Evolutionary conservation across 1,284 basidiomycete species (phyloP), one percentile per base, ranked within the genome.

Genomic region (Peniophora sp.): DNA sequence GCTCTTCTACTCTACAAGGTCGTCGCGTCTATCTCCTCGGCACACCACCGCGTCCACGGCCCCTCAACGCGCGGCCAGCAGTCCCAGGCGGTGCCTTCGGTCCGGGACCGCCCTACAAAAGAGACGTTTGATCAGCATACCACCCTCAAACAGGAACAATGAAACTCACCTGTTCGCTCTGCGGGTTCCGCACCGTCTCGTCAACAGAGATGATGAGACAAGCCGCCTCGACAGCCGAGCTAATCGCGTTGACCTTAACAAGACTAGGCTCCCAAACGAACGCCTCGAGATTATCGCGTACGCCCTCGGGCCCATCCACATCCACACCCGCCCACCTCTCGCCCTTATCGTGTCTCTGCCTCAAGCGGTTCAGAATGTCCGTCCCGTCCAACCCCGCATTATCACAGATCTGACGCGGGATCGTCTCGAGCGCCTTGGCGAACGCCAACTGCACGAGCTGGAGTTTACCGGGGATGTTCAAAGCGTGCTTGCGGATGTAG

Each of bases 231-330:
- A 93, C 79, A 12, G 97, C 96, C 61, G 92, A 95, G 64, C 83
- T 87, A 61, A 99, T 84, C 17, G 96, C 97, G 64, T 99, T 99
- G 54, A 88, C 75, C 73, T 99, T 98, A 63, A 99, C 91, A 51
- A 99, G 74, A 57, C 89, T 88, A 14, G 97, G 96, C 67, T 99
- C 97, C 96, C 97, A 99, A 8, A 99, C 95, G 65, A 98, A 99
- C 48, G 89, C 88, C 53, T 92, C 89, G 86, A 98, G 89, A 69
- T 98, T 97, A 70, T 99, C 85, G 50, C 91, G 84, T 22, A 98
- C 92, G 16, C 92, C 89, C 47, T 95, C 90, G 6, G 72, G 65
- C 10, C 87, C 86, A 55, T 99, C 94, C 27, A 99, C 93, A 62
- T 98, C 95, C 22, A 99, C 93, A 55, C 97, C 97, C 43, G 83